phyloP scores from a whole-genome alignment of 495 filamentous ascomycete species.

The Xylaria cubensis region DNA sequence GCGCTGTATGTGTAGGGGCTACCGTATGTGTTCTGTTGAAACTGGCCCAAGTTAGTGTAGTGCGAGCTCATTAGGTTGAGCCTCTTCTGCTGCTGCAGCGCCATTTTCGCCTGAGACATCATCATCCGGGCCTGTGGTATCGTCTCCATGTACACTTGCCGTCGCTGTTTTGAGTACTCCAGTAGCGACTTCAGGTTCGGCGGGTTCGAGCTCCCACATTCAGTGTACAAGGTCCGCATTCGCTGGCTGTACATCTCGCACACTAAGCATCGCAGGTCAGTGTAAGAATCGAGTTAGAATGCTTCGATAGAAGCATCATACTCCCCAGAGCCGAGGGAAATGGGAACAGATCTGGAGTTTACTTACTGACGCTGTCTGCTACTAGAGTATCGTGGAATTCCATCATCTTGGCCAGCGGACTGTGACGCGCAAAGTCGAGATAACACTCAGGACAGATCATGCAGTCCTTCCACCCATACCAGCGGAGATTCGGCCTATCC shows the following conservation, averaged over 20 bases:
- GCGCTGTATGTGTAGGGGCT: conserved; percentile 28
- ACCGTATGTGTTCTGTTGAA: conserved; percentile 25
- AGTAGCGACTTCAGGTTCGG: conserved; percentile 28
- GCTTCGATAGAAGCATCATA: background rate
- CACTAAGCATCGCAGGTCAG: background rate
- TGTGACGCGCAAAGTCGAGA: conserved; percentile 38
- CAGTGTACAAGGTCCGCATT: conserved; percentile 19
- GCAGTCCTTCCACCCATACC: conserved; percentile 49
- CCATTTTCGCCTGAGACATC: conserved; percentile 31
- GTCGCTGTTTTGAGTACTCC: conserved; percentile 29
- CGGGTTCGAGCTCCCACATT: conserved; percentile 41
- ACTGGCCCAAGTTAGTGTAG: conserved; percentile 18
- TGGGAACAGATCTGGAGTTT: background rate
- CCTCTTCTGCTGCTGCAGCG: conserved; percentile 28
- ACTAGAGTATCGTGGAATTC: background rate
- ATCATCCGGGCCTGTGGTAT: conserved; percentile 37
- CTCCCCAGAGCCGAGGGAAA: background rate
- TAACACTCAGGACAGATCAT: conserved; percentile 50
- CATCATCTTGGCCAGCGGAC: conserved; percentile 16
- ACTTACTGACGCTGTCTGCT: background rate
- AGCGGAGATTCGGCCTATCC: conserved; percentile 36
- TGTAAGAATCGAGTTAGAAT: background rate
- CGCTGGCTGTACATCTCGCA: conserved; percentile 19
- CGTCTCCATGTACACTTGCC: conserved; percentile 32
- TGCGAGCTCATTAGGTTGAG: conserved; percentile 27